A percentile compares a stretch with the other conserved stretches of the same genome.
Conservation (phyloP, 768 basidiomycete species). For the Macrolepiota albuminosa region DNA sequence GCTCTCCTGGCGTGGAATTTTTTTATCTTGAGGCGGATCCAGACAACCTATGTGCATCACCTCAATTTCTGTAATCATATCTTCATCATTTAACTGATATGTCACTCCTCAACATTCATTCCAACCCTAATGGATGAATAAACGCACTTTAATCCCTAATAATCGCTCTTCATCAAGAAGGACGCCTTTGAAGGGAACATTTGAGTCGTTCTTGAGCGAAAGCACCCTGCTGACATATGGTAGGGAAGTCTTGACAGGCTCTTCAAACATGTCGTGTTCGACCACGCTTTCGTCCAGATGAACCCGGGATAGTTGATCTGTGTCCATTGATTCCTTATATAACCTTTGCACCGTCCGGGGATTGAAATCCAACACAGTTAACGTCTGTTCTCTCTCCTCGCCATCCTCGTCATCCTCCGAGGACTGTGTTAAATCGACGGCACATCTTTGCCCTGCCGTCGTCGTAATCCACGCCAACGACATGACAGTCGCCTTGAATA, state of each 20-base stretch:
- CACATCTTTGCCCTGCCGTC: conserved; percentile 3
- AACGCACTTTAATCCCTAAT: neutral
- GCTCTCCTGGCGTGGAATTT: neutral
- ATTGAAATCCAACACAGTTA: conserved; percentile 2
- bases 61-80: neutral
- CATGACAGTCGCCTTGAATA: neutral
- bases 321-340: neutral
- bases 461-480: neutral
- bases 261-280: neutral
- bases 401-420: neutral
- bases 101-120: neutral
- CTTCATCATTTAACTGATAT: neutral
- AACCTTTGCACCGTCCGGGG: neutral
- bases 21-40: neutral
- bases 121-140: neutral
- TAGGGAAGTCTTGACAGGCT: neutral
- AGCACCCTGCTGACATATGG: neutral
- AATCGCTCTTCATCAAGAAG: neutral
- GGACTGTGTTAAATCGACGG: neutral
- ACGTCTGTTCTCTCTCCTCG: neutral
- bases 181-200: neutral
- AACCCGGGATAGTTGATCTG: neutral
- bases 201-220: neutral
- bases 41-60: conserved; percentile 1
- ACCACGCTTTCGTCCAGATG: neutral